Evolutionary conservation across 2,329 filamentous ascomycete species (phyloP), one percentile per base, ranked within the genome.

Genomic region (Diaporthe ilicicola): DNA sequence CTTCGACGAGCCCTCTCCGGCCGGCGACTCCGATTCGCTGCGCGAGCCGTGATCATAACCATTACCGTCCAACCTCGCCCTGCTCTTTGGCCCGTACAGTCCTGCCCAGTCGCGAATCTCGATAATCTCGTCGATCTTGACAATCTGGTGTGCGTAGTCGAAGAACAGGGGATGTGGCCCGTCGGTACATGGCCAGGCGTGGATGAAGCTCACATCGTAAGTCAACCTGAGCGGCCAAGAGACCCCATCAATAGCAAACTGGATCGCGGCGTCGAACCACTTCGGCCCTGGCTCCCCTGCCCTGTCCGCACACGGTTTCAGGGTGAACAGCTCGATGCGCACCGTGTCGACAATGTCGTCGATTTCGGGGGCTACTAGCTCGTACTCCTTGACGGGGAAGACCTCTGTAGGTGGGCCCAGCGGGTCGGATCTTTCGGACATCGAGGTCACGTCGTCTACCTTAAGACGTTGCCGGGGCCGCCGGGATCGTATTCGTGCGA

Each of bases 141-240:
- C 86, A 1, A 84, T 80, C 62, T 84, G 84, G 77, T 90, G 90
- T 5, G 84, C 81, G 77, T 93, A 94, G 78, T 93, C 92, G 78
- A 91, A 92, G 80, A 93, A 94, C 7, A 94, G 84, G 8, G 91
- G 90, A 78, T 92, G 90, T 15, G 90, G 90, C 0, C 90, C 90
- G 32, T 85, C 84, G 0, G 84, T 84, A 78, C 91, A 93, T 8
- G 90, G 89, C 84, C 88, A 91, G 1, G 89, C 89, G n/a, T 83
- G 84, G 64, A 92, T 83, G 77, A 92, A 92, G n/a, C 84, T 87
- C 10, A 92, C 90, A 75, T 92, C 88, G 76, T 89, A 91, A 67
- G 84, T 85, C 56, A 93, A 84, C 10, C 86, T 83, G 73, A 92
- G 80, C 22, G 89, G 89, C 89, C 89, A 92, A 9, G 88, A 90